These are phyloP conservation scores for Pseudotulostoma volvatum DNA, from an alignment of 495 filamentous ascomycete genomes.

Conservation along the genomic window DNA sequence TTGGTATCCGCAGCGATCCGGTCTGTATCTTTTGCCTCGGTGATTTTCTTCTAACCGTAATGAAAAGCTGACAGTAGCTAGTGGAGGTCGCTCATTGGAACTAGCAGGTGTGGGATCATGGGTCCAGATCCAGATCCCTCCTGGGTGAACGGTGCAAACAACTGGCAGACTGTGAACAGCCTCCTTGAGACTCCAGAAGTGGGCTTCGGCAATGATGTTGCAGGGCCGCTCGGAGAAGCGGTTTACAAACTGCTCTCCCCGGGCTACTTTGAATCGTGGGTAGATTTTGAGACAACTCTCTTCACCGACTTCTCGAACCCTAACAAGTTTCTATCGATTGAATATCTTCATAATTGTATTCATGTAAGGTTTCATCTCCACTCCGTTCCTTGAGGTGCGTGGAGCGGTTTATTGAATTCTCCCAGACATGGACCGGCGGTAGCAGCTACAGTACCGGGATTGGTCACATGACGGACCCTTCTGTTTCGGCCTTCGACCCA, in stretches of 20 bases:
- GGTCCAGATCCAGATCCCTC: neutral
- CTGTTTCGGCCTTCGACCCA: conserved; percentile 56
- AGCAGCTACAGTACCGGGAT: conserved; percentile 34
- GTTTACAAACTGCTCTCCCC: neutral
- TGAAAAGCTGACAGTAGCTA: neutral
- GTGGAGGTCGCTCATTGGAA: neutral
- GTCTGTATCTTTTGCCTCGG: too few relatives aligned
- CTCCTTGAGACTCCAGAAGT: neutral
- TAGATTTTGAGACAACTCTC: neutral
- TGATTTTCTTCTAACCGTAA: too few relatives aligned
- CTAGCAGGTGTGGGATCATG: neutral
- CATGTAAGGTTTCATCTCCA: neutral
- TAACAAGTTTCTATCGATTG: conserved; percentile 9
- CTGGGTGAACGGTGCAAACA: neutral
- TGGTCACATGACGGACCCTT: conserved; percentile 51
- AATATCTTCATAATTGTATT: neutral
- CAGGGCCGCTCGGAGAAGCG: neutral
- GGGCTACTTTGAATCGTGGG: neutral
- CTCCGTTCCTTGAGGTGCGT: conserved; percentile 1
- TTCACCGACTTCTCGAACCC: neutral
- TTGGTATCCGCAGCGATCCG: neutral
- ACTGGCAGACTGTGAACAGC: neutral
- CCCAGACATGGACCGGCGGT: conserved; percentile 4
- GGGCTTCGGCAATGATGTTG: neutral
- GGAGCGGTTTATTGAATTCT: conserved; percentile 10